Base-by-base conservation (phyloP, 2,329 filamentous ascomycete species). In the Cercospora sp. region DNA sequence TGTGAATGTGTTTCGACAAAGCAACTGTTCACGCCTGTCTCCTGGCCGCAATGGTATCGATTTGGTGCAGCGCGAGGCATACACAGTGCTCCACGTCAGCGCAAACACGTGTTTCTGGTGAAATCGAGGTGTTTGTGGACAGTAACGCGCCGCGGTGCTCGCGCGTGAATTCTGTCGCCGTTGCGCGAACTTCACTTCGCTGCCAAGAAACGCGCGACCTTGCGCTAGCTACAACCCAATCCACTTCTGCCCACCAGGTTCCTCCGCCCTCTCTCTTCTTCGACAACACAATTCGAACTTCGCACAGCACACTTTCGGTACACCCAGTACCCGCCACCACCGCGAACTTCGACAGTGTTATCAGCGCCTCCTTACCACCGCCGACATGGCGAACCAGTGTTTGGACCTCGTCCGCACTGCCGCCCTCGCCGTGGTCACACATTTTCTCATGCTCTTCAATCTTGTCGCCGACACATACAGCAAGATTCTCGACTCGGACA, bases 251-350 rank as follows among this genome's bases (percentile, higher is more conserved):
- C 28, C 55, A 59, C 55, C 30, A 23, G 5, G 4, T 20, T 59
- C 28, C 31, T 3, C 55, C 6, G 1, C 55, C 31, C 13, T 23
- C 31, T 20, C 30, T 59, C 55, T 16, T 42, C 36, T 6, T 55
- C 28, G n/a, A 23, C 55, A 36, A 59, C 55, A 36, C 55, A 59
- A 58, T n/a, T 36, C 55, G 55, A 59, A 36, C 12, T 28, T 59
- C 31, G 30, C 28, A 33, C 30, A 59, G 28, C 30, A 59, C 55
- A 3, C 30, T 18, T 2, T 18, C 55, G 2, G 28, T 4, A 23
- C 55, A 36, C 2, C 5, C 30, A 23, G n/a, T 4, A 23, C 55
- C 1, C 28, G 16, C 0, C 30, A n/a, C 8, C 16, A 59, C 55
- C 8, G 55, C 55, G 31, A 31, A 13, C 13, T 36, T 59, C 55